Conservation (phyloP, 345 rosid species). For the Citrus hindsii region DNA sequence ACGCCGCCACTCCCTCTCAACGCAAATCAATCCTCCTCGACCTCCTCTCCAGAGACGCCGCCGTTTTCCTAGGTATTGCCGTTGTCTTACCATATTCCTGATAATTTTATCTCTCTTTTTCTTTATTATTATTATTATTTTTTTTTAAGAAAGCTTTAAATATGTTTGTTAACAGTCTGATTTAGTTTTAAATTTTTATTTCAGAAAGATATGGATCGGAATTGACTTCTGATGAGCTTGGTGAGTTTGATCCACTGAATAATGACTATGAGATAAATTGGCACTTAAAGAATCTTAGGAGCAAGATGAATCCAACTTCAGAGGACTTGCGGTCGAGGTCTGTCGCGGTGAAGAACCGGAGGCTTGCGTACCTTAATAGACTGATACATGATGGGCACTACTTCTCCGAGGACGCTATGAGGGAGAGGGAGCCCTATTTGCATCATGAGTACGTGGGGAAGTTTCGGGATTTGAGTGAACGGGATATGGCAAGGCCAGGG, state of each 20-base stretch:
- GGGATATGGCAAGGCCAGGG: constrained; percentile 92
- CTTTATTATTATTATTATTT: no score
- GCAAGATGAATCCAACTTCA: constrained; percentile 57
- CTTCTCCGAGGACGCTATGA: constrained; percentile 95
- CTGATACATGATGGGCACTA: constrained; percentile 64
- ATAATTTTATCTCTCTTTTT: neutral
- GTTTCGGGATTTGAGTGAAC: constrained; percentile 74
- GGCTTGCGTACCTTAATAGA: constrained; percentile 68
- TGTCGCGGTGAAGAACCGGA: constrained; percentile 73
- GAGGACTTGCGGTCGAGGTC: constrained; percentile 65
- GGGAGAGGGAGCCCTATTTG: constrained; percentile 92
- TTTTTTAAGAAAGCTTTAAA: neutral
- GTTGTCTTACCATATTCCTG: neutral
- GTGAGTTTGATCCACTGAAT: constrained; percentile 57
- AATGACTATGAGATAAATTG: constrained; percentile 79
- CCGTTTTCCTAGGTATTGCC: constrained; percentile 71
- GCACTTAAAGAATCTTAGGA: constrained; percentile 71
- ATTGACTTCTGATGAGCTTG: constrained; percentile 59
- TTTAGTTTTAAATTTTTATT: constrained; percentile 5
- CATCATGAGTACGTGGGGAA: constrained; percentile 96
- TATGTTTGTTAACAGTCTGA: neutral
- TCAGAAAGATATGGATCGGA: constrained; percentile 77
- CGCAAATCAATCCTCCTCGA: constrained; percentile 82
- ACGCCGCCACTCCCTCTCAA: constrained; percentile 48
- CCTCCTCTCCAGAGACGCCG: constrained; percentile 82